phyloP scores from a whole-genome alignment of 805 yeast species.

The Candida parachauliodes region DNA sequence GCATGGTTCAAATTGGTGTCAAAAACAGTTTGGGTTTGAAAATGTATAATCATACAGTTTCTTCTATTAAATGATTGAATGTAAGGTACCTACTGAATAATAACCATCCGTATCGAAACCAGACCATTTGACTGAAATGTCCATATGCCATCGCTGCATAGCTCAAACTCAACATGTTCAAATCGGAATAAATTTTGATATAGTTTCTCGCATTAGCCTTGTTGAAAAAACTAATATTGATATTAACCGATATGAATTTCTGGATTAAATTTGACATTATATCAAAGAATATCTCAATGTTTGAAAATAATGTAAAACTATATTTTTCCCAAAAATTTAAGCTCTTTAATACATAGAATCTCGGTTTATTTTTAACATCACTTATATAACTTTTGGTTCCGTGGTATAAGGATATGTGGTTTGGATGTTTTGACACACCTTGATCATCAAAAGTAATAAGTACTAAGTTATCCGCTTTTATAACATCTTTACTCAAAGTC shows the following conservation, averaged over 20 bases:
- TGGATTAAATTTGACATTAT: conserved; percentile 32
- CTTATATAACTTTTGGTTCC: conserved; percentile 42
- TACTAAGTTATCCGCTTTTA: conserved; percentile 17
- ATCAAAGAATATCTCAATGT: conserved; percentile 36
- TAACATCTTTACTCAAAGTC: conserved; percentile 28
- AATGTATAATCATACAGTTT: conserved; percentile 7
- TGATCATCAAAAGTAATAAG: conserved; percentile 74
- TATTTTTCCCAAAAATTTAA: conserved; percentile 46
- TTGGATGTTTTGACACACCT: conserved; percentile 88
- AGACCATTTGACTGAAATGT: conserved; percentile 87
- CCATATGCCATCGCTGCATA: conserved; percentile 76
- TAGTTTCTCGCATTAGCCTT: conserved; percentile 15
- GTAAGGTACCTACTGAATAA: conserved; percentile 71
- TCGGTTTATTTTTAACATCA: conserved; percentile 11
- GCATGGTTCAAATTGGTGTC: conserved; percentile 66
- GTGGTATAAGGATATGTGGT: conserved; percentile 64
- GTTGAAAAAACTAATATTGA: conserved; percentile 35
- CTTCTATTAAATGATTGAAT: conserved; percentile 58
- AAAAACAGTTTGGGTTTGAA: conserved; percentile 46
- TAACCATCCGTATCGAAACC: conserved; percentile 94
- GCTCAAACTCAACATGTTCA: conserved; percentile 38
- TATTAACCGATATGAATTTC: conserved; percentile 28
- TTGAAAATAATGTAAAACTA: conserved; percentile 43
- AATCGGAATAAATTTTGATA: conserved; percentile 37
- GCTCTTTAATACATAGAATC: conserved; percentile 30